Evolutionary conservation across 352 stramenopile genomes (phyloP), one percentile per base, ranked within the genome.

Genomic region (Halophytophthora batemanensis): DNA sequence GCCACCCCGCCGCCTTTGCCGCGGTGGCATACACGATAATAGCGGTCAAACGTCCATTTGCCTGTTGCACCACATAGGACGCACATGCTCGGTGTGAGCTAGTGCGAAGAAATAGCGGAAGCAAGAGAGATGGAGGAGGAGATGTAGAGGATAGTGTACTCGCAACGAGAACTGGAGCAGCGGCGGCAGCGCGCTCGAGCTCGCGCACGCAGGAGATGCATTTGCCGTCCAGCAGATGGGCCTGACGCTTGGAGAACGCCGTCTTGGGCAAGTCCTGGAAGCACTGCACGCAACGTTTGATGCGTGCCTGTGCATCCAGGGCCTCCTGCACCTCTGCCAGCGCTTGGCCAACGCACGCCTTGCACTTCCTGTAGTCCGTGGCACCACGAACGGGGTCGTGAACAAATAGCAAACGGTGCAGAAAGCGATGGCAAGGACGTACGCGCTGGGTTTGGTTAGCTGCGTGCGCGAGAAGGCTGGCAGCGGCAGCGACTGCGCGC

Each of bases 241-340:
- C 67, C 63, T 90, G 80, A 8, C 80, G 77, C 64, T 90, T 90
- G 49, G 80, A 90, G 52, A 87, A 90, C 15, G 53, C 64, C 3
- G 67, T 52, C 44, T 81, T 82, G 0, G 69, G 48, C n/a, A 86
- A 53, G 35, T 77, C 74, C 44, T 82, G 74, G 56, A 89, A 90
- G 68, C 80, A 90, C 59, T 90, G 80, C 19, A 87, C 67, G 45
- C 80, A 90, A 17, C 71, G 69, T 50, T 89, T 89, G 19, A 81
- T 54, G 12, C 74, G 64, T 19, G 57, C 40, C 25, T 59, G 62
- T 13, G 43, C 37, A 17, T 63, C 50, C 11, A 47, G 37, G 33
- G 76, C 56, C 10, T 52, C 23, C 13, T 64, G 35, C 6, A 55
- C 33, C 31, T 56, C 29, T 35, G 60, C 53, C 1, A 74, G 46